phyloP scores from a whole-genome alignment of 148 eudicot species.

The Tetragonia tetragonoides region DNA sequence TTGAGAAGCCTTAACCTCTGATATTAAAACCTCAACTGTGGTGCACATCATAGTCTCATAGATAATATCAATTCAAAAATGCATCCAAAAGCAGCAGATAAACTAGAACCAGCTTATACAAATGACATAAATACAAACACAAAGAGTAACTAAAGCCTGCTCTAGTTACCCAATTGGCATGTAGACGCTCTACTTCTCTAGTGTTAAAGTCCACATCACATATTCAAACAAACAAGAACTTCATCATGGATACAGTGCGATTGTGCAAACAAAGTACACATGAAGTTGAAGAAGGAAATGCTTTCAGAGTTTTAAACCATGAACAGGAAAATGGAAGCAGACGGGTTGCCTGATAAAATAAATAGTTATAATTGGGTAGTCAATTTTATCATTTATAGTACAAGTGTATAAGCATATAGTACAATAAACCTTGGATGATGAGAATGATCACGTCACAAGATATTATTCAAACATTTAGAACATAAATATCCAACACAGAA shows the following conservation, averaged over 20 bases:
- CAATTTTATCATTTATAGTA: too few relatives aligned
- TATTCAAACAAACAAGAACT: neutral
- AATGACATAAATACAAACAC: neutral
- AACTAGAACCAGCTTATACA: neutral
- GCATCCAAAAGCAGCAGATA: neutral
- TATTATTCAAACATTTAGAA: neutral
- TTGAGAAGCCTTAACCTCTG: neutral
- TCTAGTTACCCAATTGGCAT: neutral
- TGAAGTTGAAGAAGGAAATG: neutral
- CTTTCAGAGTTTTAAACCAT: neutral
- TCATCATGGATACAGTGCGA: neutral
- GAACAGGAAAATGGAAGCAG: neutral
- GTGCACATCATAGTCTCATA: too few relatives aligned
- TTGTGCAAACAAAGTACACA: neutral
- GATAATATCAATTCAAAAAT: neutral
- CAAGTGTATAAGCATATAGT: neutral
- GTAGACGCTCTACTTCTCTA: neutral
- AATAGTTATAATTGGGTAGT: too few relatives aligned
- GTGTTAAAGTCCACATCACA: neutral
- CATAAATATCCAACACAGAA: conserved; percentile 1
- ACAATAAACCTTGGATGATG: neutral
- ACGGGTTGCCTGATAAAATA: neutral
- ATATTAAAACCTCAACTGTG: neutral
- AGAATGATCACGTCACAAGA: conserved; percentile 1
- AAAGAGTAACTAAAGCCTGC: neutral